phyloP scores from a whole-genome alignment of 2,329 filamentous ascomycete genomes.

The Xylaria sp. region DNA sequence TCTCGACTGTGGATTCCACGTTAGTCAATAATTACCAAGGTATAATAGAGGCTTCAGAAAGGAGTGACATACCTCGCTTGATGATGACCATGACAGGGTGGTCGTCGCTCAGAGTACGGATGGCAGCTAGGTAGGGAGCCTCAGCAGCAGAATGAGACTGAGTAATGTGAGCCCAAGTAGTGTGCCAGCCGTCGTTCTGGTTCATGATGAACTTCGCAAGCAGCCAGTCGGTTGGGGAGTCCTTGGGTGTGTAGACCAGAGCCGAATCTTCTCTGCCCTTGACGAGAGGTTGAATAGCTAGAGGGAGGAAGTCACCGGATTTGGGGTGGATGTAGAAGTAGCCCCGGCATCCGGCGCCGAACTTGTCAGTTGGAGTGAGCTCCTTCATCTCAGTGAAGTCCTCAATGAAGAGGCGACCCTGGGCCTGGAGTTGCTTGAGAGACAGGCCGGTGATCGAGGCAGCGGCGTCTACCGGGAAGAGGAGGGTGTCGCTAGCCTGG shows the following conservation, averaged over 20 bases:
- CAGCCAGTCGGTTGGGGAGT: conserved; percentile 59
- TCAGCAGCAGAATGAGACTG: conserved; percentile 58
- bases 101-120: conserved; percentile 57
- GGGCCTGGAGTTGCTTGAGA: conserved; percentile 49
- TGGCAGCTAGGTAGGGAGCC: conserved; percentile 57
- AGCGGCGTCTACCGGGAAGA: conserved; percentile 53
- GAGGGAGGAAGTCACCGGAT: conserved; percentile 58
- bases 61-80: conserved; percentile 48
- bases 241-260: conserved; percentile 60
- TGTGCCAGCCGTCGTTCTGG: conserved; percentile 59
- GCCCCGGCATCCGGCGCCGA: conserved; percentile 56
- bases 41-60: not conserved
- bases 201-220: conserved; percentile 63
- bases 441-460: conserved; percentile 49
- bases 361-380: conserved; percentile 45
- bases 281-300: conserved; percentile 60
- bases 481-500: conserved; percentile 49
- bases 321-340: conserved; percentile 59
- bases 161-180: conserved; percentile 57
- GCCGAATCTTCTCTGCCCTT: conserved; percentile 47
- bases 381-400: conserved; percentile 55
- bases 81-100: conserved; percentile 58
- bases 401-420: conserved; percentile 57
- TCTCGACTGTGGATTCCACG: conserved; percentile 44
- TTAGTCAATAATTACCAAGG: conserved; percentile 14